These are phyloP conservation scores for Kluyveromyces siamensis DNA, from an alignment of 805 yeast species.

Conservation along the genomic window DNA sequence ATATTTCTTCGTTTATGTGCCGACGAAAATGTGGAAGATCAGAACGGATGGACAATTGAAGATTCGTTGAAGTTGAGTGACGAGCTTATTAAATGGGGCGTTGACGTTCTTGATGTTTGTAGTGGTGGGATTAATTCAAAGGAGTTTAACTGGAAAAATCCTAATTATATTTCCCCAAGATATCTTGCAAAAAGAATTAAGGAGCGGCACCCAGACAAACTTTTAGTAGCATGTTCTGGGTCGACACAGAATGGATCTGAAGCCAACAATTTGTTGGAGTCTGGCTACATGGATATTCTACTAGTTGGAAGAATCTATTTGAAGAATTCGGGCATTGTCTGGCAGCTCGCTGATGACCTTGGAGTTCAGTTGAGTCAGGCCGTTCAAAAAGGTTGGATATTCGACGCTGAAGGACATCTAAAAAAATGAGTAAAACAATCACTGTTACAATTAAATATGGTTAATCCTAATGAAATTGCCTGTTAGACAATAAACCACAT, in stretches of 20 bases:
- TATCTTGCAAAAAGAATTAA: slow-evolving; percentile 2
- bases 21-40: slow-evolving; percentile 31
- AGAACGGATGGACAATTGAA: slow-evolving; percentile 35
- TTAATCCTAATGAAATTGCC: not conserved
- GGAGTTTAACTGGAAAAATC: slow-evolving; percentile 9
- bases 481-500: not conserved
- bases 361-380: slow-evolving; percentile 35
- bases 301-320: slow-evolving; percentile 39
- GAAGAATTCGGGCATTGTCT: slow-evolving; percentile 41
- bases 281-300: slow-evolving; percentile 39
- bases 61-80: slow-evolving; percentile 36
- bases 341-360: slow-evolving; percentile 42
- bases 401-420: slow-evolving; percentile 7
- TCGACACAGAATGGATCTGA: slow-evolving; percentile 28
- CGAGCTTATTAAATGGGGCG: slow-evolving; percentile 34
- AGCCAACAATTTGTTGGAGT: slow-evolving; percentile 34
- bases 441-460: not conserved
- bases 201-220: slow-evolving; percentile 5
- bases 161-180: not conserved
- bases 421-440: not conserved
- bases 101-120: slow-evolving; percentile 47
- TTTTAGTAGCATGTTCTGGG: slow-evolving; percentile 41
- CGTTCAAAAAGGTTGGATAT: slow-evolving; percentile 27
- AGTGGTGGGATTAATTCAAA: slow-evolving; percentile 40
- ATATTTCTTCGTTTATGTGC: slow-evolving; percentile 41